phyloP scores from a whole-genome alignment of 148 eudicot genomes.

The Rheum nobile region DNA sequence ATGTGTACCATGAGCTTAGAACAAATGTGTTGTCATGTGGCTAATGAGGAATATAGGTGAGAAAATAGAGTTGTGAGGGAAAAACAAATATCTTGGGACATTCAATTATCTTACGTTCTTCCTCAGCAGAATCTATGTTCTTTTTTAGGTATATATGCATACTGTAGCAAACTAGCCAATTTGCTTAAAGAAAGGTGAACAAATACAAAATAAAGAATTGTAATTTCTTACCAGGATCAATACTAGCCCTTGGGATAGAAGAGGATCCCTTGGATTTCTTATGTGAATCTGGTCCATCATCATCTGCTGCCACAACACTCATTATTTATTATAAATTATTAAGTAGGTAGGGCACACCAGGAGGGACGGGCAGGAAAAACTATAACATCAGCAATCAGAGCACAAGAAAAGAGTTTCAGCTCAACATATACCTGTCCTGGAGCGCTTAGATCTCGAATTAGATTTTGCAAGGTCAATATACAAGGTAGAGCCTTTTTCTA shows the following conservation, averaged over 20 bases:
- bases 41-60: constrained; percentile 27
- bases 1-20: constrained; percentile 90
- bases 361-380: background rate
- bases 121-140: background rate
- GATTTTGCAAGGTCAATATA: constrained; percentile 90
- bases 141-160: background rate
- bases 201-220: background rate
- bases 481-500: constrained; percentile 79
- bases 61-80: constrained; percentile 5
- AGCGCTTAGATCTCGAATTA: constrained; percentile 87
- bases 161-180: background rate
- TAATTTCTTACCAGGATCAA: constrained; percentile 50
- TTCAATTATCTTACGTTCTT: background rate
- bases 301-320: constrained; percentile 33
- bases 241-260: constrained; percentile 34
- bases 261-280: constrained; percentile 62
- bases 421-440: constrained; percentile 47
- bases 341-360: background rate
- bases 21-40: constrained; percentile 47
- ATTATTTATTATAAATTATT: background rate
- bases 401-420: background rate
- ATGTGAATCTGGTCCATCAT: constrained; percentile 43
- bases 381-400: background rate
- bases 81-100: constrained; percentile 3
- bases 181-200: background rate